phyloP scores from a whole-genome alignment of 208 protist genomes.

The Acanthamoeba royreba region DNA sequence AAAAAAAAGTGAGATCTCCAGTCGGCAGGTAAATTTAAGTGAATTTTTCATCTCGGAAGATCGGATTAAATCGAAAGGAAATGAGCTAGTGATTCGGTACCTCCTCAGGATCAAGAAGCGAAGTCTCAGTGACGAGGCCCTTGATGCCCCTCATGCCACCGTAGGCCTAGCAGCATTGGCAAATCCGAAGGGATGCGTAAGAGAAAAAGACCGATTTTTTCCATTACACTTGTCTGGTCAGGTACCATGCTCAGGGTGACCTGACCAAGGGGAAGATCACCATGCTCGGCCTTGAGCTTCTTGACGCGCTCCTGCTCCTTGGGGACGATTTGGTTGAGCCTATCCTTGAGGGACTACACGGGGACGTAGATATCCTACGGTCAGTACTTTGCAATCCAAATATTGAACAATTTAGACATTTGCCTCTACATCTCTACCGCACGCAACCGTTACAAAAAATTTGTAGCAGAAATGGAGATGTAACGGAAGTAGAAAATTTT shows the following conservation, averaged over 20 bases:
- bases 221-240: background rate
- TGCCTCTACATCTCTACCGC: too few species aligned
- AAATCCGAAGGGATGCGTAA: background rate
- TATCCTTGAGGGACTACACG: constrained; percentile 11
- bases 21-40: too few species aligned
- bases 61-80: background rate
- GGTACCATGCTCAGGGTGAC: constrained; percentile 12
- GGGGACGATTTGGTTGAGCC: background rate
- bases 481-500: too few species aligned
- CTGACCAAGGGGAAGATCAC: background rate
- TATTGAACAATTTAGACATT: too few species aligned
- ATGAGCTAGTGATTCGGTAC: constrained; percentile 38
- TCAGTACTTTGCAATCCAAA: too few species aligned
- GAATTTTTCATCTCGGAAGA: too few species aligned
- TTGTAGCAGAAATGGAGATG: background rate
- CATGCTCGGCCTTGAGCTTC: constrained; percentile 33
- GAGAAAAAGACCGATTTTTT: background rate
- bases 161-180: constrained; percentile 76
- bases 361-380: too few species aligned
- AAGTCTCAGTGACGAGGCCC: constrained; percentile 94
- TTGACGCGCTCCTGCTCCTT: constrained; percentile 30
- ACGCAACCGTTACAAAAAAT: background rate
- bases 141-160: constrained; percentile 95
- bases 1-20: too few species aligned
- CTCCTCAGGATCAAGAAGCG: constrained; percentile 91